Base-by-base conservation (phyloP, 2,329 filamentous ascomycete species). In the Raffaelea deltoideospora region DNA sequence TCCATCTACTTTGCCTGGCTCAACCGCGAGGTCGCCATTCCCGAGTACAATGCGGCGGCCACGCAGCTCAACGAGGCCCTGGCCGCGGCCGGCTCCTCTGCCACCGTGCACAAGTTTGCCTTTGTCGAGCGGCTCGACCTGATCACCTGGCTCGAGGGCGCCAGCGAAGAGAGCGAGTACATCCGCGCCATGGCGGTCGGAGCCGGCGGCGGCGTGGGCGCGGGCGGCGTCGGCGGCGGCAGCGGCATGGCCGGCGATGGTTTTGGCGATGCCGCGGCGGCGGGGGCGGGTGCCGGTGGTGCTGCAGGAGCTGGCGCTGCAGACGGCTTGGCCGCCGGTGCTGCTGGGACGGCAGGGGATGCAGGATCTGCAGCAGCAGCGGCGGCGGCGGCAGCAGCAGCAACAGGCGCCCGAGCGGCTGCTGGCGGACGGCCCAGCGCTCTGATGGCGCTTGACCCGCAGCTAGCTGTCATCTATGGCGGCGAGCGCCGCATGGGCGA, bases 1-100 rank as follows among this genome's bases (percentile, higher is more conserved):
- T 90, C 81, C 55, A 88, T 95, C 59, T 95, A 88, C 64, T 94
- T 96, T 53, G 86, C 86, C 38, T 98, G 86, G 85, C 68, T 83
- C 50, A 92, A 95, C 60, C 85, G 86, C 56, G 88, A 96, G 61
- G 76, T 80, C 38, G 76, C 80, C 37, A 86, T 93, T 46, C 81
- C 83, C 10, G 85, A 93, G 49, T 96, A 96, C 67, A 90, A 95
- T 58, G 74, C 80, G 20, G 79, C 80, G 0, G 82, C 84, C 13
- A 77, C 81, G 49, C 69, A 76, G 47, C 67, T 96, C 39, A 93
- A 93, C 54, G 77, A 83, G 35, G 76, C 85, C 51, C 65, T 95
- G 10, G 65, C 63, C 2, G 74, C 71, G 15, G 65, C 66, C 10
- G 44, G 41, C 17, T 37, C 41, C 15, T 64, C 65, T 17, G 77